Evolutionary conservation across 2,329 filamentous ascomycete species (phyloP).

Genomic region (Diaporthe sp.): DNA sequence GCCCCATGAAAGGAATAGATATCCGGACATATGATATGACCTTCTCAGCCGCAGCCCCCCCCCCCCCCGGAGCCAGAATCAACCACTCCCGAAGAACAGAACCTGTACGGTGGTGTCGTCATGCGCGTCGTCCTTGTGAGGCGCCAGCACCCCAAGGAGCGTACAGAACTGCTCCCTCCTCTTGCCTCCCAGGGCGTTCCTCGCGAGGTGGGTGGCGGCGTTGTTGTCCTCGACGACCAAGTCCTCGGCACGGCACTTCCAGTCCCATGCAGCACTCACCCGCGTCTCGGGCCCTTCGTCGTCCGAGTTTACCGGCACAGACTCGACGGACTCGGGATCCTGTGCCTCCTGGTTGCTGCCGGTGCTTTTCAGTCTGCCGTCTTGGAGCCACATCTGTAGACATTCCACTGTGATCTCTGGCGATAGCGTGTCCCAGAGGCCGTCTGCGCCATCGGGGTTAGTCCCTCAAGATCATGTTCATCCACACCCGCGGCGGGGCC

Average conservation of each 20-base stretch:
- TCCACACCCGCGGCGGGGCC: background rate
- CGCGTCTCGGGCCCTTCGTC: constrained; percentile 14
- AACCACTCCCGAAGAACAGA: constrained; percentile 75
- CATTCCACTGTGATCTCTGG: constrained; percentile 69
- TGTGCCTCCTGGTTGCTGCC: background rate
- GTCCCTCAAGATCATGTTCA: background rate
- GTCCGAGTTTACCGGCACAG: background rate
- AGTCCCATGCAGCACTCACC: constrained; percentile 8
- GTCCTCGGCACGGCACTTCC: constrained; percentile 56
- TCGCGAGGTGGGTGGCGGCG: constrained; percentile 83
- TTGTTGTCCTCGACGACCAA: constrained; percentile 86
- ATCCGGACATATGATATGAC: too few relatives aligned
- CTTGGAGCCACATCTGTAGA: constrained; percentile 13
- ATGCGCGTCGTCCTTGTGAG: constrained; percentile 73
- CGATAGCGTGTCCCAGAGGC: constrained; percentile 74
- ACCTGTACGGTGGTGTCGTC: constrained; percentile 90
- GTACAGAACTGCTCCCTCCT: constrained; percentile 81
- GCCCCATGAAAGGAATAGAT: too few relatives aligned
- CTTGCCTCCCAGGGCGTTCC: constrained; percentile 84
- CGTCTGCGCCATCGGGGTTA: constrained; percentile 57
- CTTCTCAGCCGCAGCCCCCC: too few relatives aligned
- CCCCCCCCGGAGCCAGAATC: background rate
- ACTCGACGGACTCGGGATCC: background rate
- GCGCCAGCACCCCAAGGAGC: constrained; percentile 77
- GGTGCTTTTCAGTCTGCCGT: background rate